These are phyloP conservation scores for Peribolospora baueri DNA, from an alignment of 768 basidiomycete species.

Conservation along the genomic window DNA sequence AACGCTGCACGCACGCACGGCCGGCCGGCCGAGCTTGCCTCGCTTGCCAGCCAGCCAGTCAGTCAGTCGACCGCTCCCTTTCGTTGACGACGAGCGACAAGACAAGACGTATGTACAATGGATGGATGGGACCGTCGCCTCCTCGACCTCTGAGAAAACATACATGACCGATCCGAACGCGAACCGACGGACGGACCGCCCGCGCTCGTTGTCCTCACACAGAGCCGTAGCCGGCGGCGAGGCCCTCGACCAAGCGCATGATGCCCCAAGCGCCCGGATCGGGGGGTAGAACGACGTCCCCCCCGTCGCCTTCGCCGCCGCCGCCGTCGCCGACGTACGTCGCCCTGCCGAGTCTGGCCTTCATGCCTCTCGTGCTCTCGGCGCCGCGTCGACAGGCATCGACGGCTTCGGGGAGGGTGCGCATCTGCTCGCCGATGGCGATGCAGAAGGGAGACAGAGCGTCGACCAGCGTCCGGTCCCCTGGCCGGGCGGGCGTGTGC, in stretches of 20 bases:
- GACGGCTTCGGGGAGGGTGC: slow-evolving; percentile 30
- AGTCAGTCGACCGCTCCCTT: background rate
- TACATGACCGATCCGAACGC: too few species aligned
- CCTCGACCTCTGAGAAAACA: too few species aligned
- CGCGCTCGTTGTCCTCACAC: background rate
- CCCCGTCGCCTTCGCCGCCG: slow-evolving; percentile 17
- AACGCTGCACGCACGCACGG: too few species aligned
- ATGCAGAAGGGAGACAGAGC: slow-evolving; percentile 56
- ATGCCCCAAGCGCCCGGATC: slow-evolving; percentile 90
- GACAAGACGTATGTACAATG: too few species aligned
- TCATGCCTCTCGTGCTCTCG: slow-evolving; percentile 44
- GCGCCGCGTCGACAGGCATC: slow-evolving; percentile 39
- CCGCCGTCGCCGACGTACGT: slow-evolving; percentile 37
- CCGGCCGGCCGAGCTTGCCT: too few species aligned
- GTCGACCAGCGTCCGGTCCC: slow-evolving; percentile 79
- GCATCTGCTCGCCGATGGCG: slow-evolving; percentile 21
- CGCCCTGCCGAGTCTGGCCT: slow-evolving; percentile 68
- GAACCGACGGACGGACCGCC: background rate
- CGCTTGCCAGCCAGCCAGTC: too few species aligned
- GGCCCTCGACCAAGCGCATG: slow-evolving; percentile 23
- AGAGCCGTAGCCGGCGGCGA: slow-evolving; percentile 15
- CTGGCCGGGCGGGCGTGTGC: slow-evolving; percentile 70
- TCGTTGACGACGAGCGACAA: background rate
- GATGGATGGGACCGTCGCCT: too few species aligned
- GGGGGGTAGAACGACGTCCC: slow-evolving; percentile 39